These are phyloP conservation scores for Sclerotinia trifoliorum DNA, from an alignment of 2,329 filamentous ascomycete species.

Conservation along the genomic window DNA sequence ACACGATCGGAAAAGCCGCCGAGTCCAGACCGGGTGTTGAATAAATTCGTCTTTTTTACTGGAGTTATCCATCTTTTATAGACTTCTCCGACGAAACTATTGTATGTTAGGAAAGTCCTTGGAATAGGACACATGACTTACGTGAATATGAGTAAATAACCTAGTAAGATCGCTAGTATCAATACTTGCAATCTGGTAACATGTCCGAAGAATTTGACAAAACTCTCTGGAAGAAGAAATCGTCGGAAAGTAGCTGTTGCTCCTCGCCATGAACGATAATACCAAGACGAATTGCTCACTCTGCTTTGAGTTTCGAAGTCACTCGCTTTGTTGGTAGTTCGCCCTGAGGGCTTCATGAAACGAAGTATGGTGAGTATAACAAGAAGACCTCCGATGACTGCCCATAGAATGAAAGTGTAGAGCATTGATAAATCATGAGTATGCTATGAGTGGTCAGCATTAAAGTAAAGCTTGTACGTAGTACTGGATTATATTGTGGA, in stretches of 20 bases:
- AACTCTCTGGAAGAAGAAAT: constrained; percentile 60
- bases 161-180: constrained; percentile 55
- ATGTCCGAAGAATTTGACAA: constrained; percentile 60
- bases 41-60: constrained; percentile 53
- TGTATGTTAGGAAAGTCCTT: neutral
- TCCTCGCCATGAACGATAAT: constrained; percentile 32
- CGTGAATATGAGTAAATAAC: constrained; percentile 65
- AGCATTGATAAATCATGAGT: constrained; percentile 54
- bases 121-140: constrained; percentile 39
- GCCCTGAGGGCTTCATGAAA: constrained; percentile 32
- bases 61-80: constrained; percentile 72
- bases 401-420: constrained; percentile 58
- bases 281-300: constrained; percentile 25
- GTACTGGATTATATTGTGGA: neutral
- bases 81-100: constrained; percentile 59
- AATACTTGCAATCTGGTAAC: constrained; percentile 67
- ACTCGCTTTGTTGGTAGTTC: constrained; percentile 32
- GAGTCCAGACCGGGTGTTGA: constrained; percentile 64
- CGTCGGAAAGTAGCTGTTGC: constrained; percentile 29
- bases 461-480: neutral
- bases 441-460: constrained; percentile 27
- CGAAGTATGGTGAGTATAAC: constrained; percentile 43
- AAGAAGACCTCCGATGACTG: constrained; percentile 49
- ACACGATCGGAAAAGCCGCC: constrained; percentile 69
- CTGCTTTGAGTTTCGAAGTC: constrained; percentile 19